Percentiles rank a stretch among this genome's conserved stretches.
Evolutionary conservation across 495 filamentous ascomycete species (phyloP).

Genomic region (Tetracladium marchalianum): DNA sequence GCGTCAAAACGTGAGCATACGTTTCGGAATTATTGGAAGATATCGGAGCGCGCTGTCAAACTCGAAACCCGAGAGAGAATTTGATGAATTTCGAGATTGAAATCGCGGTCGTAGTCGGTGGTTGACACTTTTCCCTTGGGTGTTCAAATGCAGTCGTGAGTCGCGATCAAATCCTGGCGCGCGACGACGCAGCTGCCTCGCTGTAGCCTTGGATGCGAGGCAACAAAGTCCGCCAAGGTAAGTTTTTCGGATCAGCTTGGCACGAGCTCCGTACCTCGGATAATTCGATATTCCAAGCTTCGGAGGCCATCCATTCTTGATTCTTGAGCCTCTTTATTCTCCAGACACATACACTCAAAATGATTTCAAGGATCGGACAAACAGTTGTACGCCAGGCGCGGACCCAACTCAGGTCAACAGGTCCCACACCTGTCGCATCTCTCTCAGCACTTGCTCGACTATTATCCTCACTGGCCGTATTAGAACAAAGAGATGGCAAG

Average conservation of each 20-base stretch:
- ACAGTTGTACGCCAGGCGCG: slow-evolving; percentile 40
- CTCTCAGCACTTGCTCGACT: slow-evolving; percentile 52
- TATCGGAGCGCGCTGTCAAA: neutral
- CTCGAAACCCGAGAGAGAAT: neutral
- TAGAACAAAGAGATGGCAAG: slow-evolving; percentile 89
- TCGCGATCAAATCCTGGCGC: neutral
- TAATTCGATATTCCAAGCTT: neutral
- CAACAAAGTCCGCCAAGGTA: neutral
- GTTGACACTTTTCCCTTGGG: neutral
- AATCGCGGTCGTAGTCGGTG: slow-evolving; percentile 5
- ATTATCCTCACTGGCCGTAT: slow-evolving; percentile 78
- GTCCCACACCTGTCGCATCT: slow-evolving; percentile 12
- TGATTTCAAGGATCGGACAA: slow-evolving; percentile 28
- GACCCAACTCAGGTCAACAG: slow-evolving; percentile 16
- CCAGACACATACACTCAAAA: slow-evolving; percentile 5
- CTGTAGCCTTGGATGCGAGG: neutral
- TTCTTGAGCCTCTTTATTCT: neutral
- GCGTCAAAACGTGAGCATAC: too few species aligned
- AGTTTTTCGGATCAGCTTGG: too few species aligned
- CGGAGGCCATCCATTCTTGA: neutral
- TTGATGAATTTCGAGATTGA: neutral
- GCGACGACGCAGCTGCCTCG: too few species aligned
- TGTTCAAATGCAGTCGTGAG: slow-evolving; percentile 5
- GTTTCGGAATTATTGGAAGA: neutral
- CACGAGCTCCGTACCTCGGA: too few species aligned